Base-by-base conservation (phyloP, 345 rosid species). In the Boechera divaricarpa region DNA sequence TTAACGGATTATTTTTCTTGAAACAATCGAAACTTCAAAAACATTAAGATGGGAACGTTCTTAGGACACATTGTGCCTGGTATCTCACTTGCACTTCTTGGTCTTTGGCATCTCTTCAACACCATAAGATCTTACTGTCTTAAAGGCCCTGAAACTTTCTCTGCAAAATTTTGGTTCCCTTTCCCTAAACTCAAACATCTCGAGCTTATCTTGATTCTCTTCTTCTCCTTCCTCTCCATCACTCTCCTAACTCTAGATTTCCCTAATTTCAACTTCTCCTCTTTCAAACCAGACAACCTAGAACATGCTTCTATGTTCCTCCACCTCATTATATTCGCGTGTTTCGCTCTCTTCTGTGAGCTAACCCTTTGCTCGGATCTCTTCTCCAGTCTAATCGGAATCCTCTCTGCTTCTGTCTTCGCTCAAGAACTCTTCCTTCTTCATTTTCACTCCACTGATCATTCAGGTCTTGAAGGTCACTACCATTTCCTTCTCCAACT, bases 241-340 rank as follows among this genome's bases (percentile, higher is more conserved):
- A 29, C 83, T 32, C 39, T 81, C 69, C 89, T 90, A 75, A 54
- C 90, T 45, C 72, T 91, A 0, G 95, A 90, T 80, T 86, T 80
- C 63, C 97, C 90, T 51, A 16, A 26, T 48, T 55, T 89, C 74
- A 86, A 29, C 61, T 77, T 89, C 69, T 38, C 85, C 10, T 67
- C 85, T 66, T 85, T 87, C 71, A 75, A 80, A 76, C 93, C 88
- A 33, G 88, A 84, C 71, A 79, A 86, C 77, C 82, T 92, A 29
- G 98, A 94, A 79, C 98, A 94, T 18, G 95, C 95, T 5, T 83
- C 92, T 69, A 90, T 94, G 83, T 91, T 90, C 80, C 85, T 91
- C 63, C 98, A 94, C 68, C 93, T 94, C 57, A 85, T 87, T 12
- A 78, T 89, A 62, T 94, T 89, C 52, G 82, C 97, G 7, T 83